Conservation (phyloP, 2,329 filamentous ascomycete species). For the Rhexocercosporidium sp. region DNA sequence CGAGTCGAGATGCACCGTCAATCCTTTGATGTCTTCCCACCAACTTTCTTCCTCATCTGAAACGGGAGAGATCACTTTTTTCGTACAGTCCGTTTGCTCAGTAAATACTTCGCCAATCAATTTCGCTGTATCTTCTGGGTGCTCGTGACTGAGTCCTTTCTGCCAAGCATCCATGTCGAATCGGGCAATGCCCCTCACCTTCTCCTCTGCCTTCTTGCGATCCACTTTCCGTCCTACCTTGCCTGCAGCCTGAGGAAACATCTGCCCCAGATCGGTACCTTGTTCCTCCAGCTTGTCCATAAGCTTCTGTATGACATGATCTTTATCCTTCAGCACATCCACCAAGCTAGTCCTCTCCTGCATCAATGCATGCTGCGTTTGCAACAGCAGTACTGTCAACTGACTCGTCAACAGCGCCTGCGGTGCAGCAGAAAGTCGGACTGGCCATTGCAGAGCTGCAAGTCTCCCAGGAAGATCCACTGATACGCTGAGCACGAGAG, state of each 20-base stretch:
- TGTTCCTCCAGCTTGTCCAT: slow-evolving; percentile 58
- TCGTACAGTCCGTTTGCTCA: background rate
- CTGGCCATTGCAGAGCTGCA: slow-evolving; percentile 67
- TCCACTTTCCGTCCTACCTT: slow-evolving; percentile 47
- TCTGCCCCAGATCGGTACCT: slow-evolving; percentile 54
- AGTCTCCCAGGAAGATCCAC: slow-evolving; percentile 68
- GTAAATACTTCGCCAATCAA: slow-evolving; percentile 36
- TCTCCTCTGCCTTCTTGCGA: slow-evolving; percentile 42
- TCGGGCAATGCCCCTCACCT: slow-evolving; percentile 52
- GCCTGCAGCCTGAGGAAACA: slow-evolving; percentile 52
- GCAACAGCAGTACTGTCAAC: slow-evolving; percentile 54
- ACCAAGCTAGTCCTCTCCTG: slow-evolving; percentile 51
- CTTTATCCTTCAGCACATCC: slow-evolving; percentile 54
- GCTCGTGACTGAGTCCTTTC: slow-evolving; percentile 13
- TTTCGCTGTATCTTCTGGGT: slow-evolving; percentile 19
- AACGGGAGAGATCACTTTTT: background rate
- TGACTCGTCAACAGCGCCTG: slow-evolving; percentile 48
- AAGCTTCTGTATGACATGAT: slow-evolving; percentile 58
- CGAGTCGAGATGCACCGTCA: slow-evolving; percentile 31
- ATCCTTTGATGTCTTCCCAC: slow-evolving; percentile 39
- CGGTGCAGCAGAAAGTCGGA: slow-evolving; percentile 54
- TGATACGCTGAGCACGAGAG: slow-evolving; percentile 53
- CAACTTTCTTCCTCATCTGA: slow-evolving; percentile 29
- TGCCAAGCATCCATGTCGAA: slow-evolving; percentile 48
- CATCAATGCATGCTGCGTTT: slow-evolving; percentile 49